These are phyloP conservation scores for Salix viminalis DNA, from an alignment of 345 rosid species.

Conservation along the genomic window DNA sequence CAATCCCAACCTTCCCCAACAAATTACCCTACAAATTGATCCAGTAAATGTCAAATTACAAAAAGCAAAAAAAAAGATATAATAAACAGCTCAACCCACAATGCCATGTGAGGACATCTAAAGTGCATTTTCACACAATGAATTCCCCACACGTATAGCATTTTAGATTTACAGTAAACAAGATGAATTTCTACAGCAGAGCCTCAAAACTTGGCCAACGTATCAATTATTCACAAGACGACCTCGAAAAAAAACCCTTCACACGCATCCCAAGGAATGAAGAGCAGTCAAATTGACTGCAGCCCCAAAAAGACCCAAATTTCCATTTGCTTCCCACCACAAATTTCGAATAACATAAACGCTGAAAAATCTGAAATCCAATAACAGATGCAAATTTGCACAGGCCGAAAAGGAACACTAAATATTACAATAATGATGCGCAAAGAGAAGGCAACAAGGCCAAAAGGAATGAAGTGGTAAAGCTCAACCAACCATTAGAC, in stretches of 20 bases:
- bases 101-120: no score
- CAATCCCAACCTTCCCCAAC: no score
- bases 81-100: no score
- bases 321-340: background rate
- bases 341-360: background rate
- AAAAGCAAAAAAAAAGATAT: no score
- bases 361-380: background rate
- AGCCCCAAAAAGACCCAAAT: background rate
- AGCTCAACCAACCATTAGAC: background rate
- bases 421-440: slow-evolving; percentile 13
- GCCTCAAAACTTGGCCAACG: no score
- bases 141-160: no score
- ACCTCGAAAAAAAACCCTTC: background rate
- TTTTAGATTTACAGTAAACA: no score
- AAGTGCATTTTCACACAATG: no score
- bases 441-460: background rate
- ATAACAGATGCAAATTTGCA: background rate
- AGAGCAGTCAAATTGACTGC: background rate
- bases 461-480: background rate
- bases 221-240: no score
- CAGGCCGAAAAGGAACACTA: background rate
- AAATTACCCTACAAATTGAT: no score
- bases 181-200: no score
- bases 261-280: background rate
- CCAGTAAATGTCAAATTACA: no score